phyloP scores from a whole-genome alignment of 1,139 yeast genomes.

The Pichia kudriavzevii region DNA sequence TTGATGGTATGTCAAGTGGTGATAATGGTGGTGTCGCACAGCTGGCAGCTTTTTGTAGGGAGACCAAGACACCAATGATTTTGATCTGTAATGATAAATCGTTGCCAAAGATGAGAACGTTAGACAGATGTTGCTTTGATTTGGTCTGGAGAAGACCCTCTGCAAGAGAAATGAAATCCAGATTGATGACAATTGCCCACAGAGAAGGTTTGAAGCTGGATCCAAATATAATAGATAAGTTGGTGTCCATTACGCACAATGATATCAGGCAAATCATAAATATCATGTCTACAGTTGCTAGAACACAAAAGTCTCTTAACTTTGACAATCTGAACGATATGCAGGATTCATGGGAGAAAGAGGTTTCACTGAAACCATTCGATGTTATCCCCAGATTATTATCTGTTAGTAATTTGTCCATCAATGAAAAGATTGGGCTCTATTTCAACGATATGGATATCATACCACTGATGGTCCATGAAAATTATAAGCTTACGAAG shows the following conservation, averaged over 20 bases:
- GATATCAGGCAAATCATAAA: constrained; percentile 95
- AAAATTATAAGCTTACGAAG: constrained; percentile 67
- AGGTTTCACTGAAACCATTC: constrained; percentile 84
- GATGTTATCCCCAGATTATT: constrained; percentile 75
- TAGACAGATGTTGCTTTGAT: constrained; percentile 79
- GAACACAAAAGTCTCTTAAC: constrained; percentile 57
- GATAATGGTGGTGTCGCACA: constrained; percentile 99
- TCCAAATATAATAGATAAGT: constrained; percentile 72
- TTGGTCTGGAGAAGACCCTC: constrained; percentile 85
- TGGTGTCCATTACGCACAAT: constrained; percentile 78
- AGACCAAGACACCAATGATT: constrained; percentile 83
- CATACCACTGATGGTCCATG: constrained; percentile 93
- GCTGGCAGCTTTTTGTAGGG: constrained; percentile 77
- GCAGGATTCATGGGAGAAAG: constrained; percentile 76
- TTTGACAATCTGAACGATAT: constrained; percentile 46
- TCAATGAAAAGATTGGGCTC: constrained; percentile 79
- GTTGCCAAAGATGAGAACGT: constrained; percentile 92
- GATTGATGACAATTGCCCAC: constrained; percentile 86
- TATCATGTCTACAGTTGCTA: constrained; percentile 74
- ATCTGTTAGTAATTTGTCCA: constrained; percentile 47
- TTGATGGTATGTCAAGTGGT: constrained; percentile 99
- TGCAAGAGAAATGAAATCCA: constrained; percentile 69
- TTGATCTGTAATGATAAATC: constrained; percentile 90
- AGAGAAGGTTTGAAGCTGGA: constrained; percentile 78
- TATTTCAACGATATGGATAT: constrained; percentile 94